Percentiles rank a stretch among this genome's conserved stretches.
Conservation (phyloP, 2,329 filamentous ascomycete species). For the Sporothrix luriei region DNA sequence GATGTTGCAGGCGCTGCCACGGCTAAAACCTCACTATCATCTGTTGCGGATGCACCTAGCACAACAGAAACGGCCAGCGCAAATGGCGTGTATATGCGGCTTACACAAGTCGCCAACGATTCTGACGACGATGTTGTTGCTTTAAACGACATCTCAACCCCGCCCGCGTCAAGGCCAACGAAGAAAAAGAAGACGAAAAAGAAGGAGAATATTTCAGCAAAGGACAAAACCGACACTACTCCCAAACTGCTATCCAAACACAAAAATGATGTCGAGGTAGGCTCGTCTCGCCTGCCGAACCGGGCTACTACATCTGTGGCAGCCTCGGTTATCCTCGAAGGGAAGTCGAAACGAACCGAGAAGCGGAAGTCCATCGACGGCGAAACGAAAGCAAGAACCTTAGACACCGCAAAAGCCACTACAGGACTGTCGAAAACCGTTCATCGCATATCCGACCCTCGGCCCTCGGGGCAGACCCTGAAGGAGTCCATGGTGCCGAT, state of each 20-base stretch:
- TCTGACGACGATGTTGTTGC: constrained; percentile 26
- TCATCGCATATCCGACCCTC: neutral
- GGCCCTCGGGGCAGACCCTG: neutral
- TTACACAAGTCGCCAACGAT: neutral
- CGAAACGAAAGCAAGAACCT: neutral
- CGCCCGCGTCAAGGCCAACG: neutral
- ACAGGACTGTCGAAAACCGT: neutral
- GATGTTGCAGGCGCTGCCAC: neutral
- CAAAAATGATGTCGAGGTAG: neutral
- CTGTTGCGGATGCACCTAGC: neutral
- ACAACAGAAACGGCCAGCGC: neutral
- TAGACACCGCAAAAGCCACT: neutral
- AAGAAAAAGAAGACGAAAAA: constrained; percentile 28
- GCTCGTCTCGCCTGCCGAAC: neutral
- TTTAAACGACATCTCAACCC: constrained; percentile 7
- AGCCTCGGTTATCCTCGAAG: neutral
- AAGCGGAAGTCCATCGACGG: constrained; percentile 2
- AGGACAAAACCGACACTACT: neutral
- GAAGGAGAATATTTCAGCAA: constrained; percentile 2
- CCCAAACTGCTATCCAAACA: neutral
- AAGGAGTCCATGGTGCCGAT: neutral
- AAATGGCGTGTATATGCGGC: neutral
- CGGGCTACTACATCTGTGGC: neutral
- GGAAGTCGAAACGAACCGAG: neutral
- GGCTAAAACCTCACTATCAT: neutral